Evolutionary conservation across 805 yeast genomes (phyloP).

Genomic region (Blastobotrys muscicola): DNA sequence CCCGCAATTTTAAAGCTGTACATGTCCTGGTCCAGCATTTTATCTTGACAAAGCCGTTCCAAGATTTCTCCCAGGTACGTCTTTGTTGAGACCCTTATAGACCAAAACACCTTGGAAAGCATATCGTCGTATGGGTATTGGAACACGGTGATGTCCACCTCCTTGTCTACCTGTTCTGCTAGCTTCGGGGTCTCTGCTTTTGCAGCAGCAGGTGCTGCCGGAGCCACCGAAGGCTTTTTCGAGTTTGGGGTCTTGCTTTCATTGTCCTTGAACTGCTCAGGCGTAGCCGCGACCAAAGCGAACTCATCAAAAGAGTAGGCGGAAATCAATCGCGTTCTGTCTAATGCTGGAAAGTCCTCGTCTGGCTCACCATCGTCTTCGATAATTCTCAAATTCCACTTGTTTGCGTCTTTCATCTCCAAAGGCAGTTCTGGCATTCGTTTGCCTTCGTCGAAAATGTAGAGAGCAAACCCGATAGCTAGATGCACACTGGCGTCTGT

Average conservation of each 20-base stretch:
- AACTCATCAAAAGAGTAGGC: slow-evolving; percentile 77
- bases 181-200: not conserved
- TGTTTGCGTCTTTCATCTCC: slow-evolving; percentile 43
- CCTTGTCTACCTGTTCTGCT: not conserved
- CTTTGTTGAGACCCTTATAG: slow-evolving; percentile 14
- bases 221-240: slow-evolving; percentile 3
- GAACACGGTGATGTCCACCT: slow-evolving; percentile 18
- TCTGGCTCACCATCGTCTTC: slow-evolving; percentile 95
- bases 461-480: slow-evolving; percentile 46
- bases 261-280: slow-evolving; percentile 26
- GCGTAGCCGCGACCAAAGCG: slow-evolving; percentile 54
- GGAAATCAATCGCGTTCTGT: slow-evolving; percentile 51
- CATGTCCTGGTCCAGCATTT: slow-evolving; percentile 23
- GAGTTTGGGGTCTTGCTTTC: slow-evolving; percentile 27
- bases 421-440: slow-evolving; percentile 21
- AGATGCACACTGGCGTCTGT: slow-evolving; percentile 39
- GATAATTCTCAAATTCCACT: slow-evolving; percentile 69
- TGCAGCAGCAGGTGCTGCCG: not conserved
- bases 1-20: slow-evolving; percentile 27
- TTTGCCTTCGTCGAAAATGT: slow-evolving; percentile 21
- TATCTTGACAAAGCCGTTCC: slow-evolving; percentile 24
- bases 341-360: slow-evolving; percentile 78
- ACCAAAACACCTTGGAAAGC: slow-evolving; percentile 22
- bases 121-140: slow-evolving; percentile 27
- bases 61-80: slow-evolving; percentile 20